Conservation (phyloP, 345 rosid genomes). For the Tarenaya hassleriana region DNA sequence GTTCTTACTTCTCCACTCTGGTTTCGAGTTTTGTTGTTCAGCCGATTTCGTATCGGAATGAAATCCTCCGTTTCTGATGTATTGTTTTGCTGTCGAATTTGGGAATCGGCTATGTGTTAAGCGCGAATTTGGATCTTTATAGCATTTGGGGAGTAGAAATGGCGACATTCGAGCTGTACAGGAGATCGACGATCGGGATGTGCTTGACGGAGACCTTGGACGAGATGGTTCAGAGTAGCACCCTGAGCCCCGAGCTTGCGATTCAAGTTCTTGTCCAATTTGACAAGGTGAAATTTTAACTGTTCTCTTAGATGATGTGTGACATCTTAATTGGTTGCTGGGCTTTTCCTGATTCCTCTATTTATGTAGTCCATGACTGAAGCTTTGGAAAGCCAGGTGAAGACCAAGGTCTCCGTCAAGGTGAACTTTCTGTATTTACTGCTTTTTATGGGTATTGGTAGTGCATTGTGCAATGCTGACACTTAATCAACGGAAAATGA, state of each 20-base stretch:
- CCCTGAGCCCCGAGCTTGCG: conserved; percentile 91
- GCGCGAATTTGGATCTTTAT: conserved; percentile 3
- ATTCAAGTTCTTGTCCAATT: conserved; percentile 95
- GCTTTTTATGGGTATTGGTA: background rate
- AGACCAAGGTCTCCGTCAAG: conserved; percentile 86
- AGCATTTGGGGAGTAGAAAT: conserved; percentile 40
- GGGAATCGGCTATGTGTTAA: conserved; percentile 3
- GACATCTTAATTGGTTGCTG: background rate
- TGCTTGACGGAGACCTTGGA: conserved; percentile 92
- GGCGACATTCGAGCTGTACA: conserved; percentile 96
- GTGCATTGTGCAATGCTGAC: background rate
- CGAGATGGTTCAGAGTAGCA: conserved; percentile 89
- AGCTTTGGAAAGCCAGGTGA: conserved; percentile 84
- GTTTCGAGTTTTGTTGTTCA: conserved; percentile 6
- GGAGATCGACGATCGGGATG: conserved; percentile 96
- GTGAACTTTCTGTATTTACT: conserved; percentile 28
- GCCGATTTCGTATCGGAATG: background rate
- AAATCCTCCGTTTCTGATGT: conserved; percentile 12
- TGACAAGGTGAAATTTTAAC: conserved; percentile 54
- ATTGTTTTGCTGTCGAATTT: background rate
- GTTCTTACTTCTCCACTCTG: background rate
- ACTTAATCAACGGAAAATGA: background rate
- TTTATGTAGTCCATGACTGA: conserved; percentile 84
- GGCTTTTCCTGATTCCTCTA: conserved; percentile 3
- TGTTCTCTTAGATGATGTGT: background rate